Base-by-base conservation (phyloP, 2,329 filamentous ascomycete species). In the Cryphonectria nitschkei region DNA sequence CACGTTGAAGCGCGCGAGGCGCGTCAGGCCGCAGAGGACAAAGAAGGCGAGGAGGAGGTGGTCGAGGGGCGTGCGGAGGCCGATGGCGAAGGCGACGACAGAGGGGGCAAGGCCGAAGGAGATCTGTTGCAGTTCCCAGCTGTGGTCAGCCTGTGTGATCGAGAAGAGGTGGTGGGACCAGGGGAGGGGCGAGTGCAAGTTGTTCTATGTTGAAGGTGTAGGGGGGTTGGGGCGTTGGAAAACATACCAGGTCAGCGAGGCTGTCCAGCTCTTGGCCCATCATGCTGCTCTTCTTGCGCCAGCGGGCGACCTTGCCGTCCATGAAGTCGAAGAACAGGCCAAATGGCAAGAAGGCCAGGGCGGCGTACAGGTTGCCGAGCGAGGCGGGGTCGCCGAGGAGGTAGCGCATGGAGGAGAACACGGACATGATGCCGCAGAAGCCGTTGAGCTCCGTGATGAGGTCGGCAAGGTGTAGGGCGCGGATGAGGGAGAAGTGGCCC, bases 211-310 rank as follows among this genome's bases (percentile, higher is more conserved):
- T 62, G 34, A 1, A 6, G 6, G 6, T 34, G 16, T 19, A 41
- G 32, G 34, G 5, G 26, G 62, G 32, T 37, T 41, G 54, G 67
- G 32, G 41, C 63, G 68, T 68, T 58, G 67, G 29, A 50, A 64
- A 52, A 78, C 88, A 39, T 91, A 97, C 94, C 85, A 99, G 81
- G 80, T 99, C 96, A 69, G 96, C 96, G 64, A 99, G 86, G 8
- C 95, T 98, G 81, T 99, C 96, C 69, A 99, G 85, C 82, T 99
- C 96, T 82, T 98, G 95, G 16, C 96, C 96, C 95, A 99, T 98
- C 79, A 99, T 86, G 77, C 93, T 97, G 77, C 93, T 96, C 90
- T 98, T 99, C 83, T 94, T 92, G 80, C 96, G 90, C 96, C 96
- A 98, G 75, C 96, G 88, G 74, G 96, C 96, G 69, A 99, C 95